Evolutionary conservation across 352 stramenopile genomes (phyloP), one percentile per base, ranked within the genome.

Genomic region (Globisporangium megalacanthum): DNA sequence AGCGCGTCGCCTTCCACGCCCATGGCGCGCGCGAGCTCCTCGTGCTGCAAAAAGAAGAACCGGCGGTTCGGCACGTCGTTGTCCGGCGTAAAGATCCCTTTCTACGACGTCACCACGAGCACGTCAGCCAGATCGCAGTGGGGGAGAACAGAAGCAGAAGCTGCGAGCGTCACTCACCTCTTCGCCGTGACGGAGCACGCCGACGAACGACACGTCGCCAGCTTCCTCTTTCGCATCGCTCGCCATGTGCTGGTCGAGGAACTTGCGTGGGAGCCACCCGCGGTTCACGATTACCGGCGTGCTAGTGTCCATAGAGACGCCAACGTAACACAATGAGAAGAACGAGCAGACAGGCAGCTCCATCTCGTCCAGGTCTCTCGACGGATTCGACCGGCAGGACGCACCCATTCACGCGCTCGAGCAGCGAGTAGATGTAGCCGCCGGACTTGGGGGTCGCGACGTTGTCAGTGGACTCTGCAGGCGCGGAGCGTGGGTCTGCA

Each of bases 211-310:
- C 7, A 88, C 56, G 0, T 73, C 62, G 14, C 61, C 76, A 19
- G 66, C 68, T 5, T 87, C 71, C 54, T 90, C 83, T 47, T 88
- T 88, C 36, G 71, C 65, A 10, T 77, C 61, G 35, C 59, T 64
- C 15, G 68, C 66, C 52, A 93, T 91, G 56, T 95, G 83, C 20
- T 67, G 61, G 31, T 91, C 75, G 51, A 95, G 63, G 1, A 92
- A 67, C 48, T 89, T 88, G 49, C 79, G 77, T 9, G 85, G 85
- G 53, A 95, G 67, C 75, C 79, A 95, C 4, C 85, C 85, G 55
- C 85, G 80, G 60, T 95, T 95, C 25, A 95, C 76, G 46, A 95
- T 92, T 19, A 93, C 76, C 5, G 85, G 79, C 0, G 85, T 92
- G 39, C 84, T 93, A 49, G 1, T 29, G 25, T 29, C 17, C 4